Evolutionary conservation across 2,329 filamentous ascomycete species (phyloP).

Genomic region (Thermothelomyces thermophilus): DNA sequence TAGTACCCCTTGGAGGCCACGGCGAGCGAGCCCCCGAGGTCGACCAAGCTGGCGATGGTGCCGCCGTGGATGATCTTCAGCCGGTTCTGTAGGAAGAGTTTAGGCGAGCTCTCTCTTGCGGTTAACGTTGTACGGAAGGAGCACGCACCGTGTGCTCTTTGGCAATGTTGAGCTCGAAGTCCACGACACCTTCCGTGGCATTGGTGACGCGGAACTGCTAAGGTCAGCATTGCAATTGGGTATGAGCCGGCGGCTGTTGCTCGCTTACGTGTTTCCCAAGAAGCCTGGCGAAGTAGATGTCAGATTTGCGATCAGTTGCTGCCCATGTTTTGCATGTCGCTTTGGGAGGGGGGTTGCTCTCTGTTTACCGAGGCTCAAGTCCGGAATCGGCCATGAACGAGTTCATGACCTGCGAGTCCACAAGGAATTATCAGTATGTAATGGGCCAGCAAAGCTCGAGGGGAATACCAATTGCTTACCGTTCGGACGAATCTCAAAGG

Average conservation of each 20-base stretch:
- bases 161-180: constrained; percentile 69
- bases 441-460: not conserved
- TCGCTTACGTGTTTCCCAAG: constrained; percentile 36
- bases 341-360: not conserved
- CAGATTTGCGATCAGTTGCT: not conserved
- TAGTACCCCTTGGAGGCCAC: constrained; percentile 59
- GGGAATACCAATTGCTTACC: constrained; percentile 20
- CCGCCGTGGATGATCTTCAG: constrained; percentile 71
- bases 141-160: constrained; percentile 65
- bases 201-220: constrained; percentile 58
- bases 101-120: not conserved
- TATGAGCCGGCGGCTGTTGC: not conserved
- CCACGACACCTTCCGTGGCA: constrained; percentile 59
- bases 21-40: constrained; percentile 58
- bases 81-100: constrained; percentile 52
- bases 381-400: constrained; percentile 83
- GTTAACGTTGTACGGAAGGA: not conserved
- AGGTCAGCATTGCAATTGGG: constrained; percentile 2
- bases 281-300: constrained; percentile 27
- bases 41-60: constrained; percentile 69
- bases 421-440: not conserved
- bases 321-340: not conserved
- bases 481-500: constrained; percentile 30
- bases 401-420: constrained; percentile 61
- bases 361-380: constrained; percentile 71